A percentile compares a stretch with the other conserved stretches of the same genome.
Conservation (phyloP, 805 yeast genomes). For the Starmerella vaccinii region DNA sequence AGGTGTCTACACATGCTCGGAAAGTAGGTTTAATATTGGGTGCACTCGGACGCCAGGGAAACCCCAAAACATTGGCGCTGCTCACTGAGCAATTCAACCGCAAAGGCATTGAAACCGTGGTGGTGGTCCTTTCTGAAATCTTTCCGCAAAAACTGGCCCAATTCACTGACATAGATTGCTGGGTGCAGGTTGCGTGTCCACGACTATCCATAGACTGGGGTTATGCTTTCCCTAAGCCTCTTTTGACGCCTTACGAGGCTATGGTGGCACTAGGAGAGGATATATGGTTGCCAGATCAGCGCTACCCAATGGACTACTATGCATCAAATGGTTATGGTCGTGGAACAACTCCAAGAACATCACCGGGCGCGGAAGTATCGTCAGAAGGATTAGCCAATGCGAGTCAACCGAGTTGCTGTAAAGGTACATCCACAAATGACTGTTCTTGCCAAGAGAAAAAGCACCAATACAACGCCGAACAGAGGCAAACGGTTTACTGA, state of each 20-base stretch:
- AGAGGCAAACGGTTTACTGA: not conserved
- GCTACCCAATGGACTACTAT: constrained; percentile 95
- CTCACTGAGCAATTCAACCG: constrained; percentile 45
- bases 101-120: constrained; percentile 59
- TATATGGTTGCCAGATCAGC: constrained; percentile 30
- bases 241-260: constrained; percentile 91
- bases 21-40: constrained; percentile 82
- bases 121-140: constrained; percentile 80
- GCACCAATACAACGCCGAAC: not conserved
- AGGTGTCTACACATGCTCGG: constrained; percentile 46
- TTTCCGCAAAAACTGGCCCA: constrained; percentile 85
- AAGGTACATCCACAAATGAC: not conserved
- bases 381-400: not conserved
- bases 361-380: too few relatives aligned
- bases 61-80: constrained; percentile 58
- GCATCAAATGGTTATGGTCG: constrained; percentile 84
- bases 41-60: constrained; percentile 93
- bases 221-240: constrained; percentile 85
- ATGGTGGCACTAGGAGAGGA: constrained; percentile 79
- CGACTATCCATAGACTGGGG: constrained; percentile 97
- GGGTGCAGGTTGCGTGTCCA: constrained; percentile 97
- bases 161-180: constrained; percentile 89
- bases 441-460: not conserved
- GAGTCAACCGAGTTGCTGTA: not conserved
- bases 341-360: constrained; percentile 50